Evolutionary conservation across 306 rosid genomes (phyloP).

Genomic region (Rosa rugosa): DNA sequence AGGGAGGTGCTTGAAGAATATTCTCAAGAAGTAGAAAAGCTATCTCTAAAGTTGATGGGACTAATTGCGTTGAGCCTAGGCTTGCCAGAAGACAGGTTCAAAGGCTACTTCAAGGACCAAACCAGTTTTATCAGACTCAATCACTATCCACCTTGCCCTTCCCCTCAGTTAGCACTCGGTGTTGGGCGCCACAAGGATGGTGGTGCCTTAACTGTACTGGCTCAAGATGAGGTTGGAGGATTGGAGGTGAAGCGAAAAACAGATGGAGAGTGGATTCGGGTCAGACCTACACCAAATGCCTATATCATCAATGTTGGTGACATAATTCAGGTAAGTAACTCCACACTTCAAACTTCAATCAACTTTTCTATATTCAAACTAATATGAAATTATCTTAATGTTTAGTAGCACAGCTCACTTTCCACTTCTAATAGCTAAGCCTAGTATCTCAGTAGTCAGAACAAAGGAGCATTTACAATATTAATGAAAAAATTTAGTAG

Average conservation of each 20-base stretch:
- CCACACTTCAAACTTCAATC: background rate
- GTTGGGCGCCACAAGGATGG: slow-evolving; percentile 60
- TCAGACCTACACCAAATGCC: slow-evolving; percentile 53
- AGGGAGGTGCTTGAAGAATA: slow-evolving; percentile 44
- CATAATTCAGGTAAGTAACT: slow-evolving; percentile 44
- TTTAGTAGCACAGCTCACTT: background rate
- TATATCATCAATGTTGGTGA: slow-evolving; percentile 56
- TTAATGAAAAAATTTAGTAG: background rate
- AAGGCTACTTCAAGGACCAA: slow-evolving; percentile 46
- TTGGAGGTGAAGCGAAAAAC: slow-evolving; percentile 48
- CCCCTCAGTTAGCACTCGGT: slow-evolving; percentile 53
- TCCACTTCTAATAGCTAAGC: background rate
- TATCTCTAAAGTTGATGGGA: slow-evolving; percentile 48
- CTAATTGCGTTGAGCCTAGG: slow-evolving; percentile 52
- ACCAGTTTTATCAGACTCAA: slow-evolving; percentile 44
- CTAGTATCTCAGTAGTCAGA: background rate
- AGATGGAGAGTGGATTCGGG: slow-evolving; percentile 55
- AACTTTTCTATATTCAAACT: background rate
- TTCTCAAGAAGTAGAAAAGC: slow-evolving; percentile 34
- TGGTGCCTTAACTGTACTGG: slow-evolving; percentile 49
- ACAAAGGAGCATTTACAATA: background rate
- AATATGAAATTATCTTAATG: background rate
- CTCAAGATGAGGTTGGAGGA: slow-evolving; percentile 62
- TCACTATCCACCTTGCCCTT: slow-evolving; percentile 57
- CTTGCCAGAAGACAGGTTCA: slow-evolving; percentile 40